phyloP scores from a whole-genome alignment of 768 basidiomycete species.

The Rubroboletus pulcherrimus region DNA sequence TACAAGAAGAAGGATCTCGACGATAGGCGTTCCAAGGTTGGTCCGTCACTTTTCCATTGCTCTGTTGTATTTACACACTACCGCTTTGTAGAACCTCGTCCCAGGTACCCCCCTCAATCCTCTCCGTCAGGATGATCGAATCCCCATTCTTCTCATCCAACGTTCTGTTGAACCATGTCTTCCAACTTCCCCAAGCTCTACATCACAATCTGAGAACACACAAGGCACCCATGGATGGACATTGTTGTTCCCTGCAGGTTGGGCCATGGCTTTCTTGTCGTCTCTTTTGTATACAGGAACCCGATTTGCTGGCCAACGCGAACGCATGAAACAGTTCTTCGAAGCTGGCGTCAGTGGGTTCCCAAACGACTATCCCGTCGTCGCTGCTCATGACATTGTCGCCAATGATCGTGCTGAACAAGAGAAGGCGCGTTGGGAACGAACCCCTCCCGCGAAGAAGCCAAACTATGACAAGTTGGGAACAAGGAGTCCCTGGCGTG shows the following conservation, averaged over 20 bases:
- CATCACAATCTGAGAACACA: constrained; percentile 24
- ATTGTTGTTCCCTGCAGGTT: constrained; percentile 80
- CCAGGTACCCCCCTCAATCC: constrained; percentile 74
- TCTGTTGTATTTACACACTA: neutral
- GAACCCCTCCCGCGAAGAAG: constrained; percentile 86
- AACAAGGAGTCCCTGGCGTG: constrained; percentile 66
- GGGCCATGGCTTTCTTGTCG: constrained; percentile 85
- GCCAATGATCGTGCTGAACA: constrained; percentile 46
- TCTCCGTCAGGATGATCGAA: constrained; percentile 70
- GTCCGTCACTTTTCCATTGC: neutral
- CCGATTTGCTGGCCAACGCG: constrained; percentile 80
- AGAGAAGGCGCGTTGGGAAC: constrained; percentile 63
- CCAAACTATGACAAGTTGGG: constrained; percentile 64
- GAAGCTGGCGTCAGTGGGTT: constrained; percentile 76
- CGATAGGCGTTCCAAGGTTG: constrained; percentile 69
- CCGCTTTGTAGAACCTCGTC: constrained; percentile 53
- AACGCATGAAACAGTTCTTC: constrained; percentile 75
- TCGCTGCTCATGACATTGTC: constrained; percentile 50
- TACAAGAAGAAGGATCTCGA: constrained; percentile 87
- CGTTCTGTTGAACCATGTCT: constrained; percentile 53
- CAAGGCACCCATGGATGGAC: constrained; percentile 80
- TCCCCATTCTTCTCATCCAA: constrained; percentile 83
- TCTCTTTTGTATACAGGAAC: constrained; percentile 83
- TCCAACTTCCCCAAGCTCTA: constrained; percentile 10
- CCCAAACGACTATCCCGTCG: constrained; percentile 75